Evolutionary conservation across 345 rosid genomes (phyloP).

Genomic region (Citrus maxima): DNA sequence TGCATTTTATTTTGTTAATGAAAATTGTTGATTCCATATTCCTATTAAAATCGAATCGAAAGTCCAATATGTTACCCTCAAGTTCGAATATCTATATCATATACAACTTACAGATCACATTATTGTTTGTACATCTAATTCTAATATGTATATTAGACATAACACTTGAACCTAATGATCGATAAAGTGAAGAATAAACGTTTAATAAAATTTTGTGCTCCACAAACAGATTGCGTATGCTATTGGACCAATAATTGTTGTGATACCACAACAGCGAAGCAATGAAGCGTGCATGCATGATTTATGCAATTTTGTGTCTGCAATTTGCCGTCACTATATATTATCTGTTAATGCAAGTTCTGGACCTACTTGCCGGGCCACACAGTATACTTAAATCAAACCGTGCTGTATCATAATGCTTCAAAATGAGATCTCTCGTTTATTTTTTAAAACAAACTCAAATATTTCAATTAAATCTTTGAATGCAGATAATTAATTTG

Average conservation of each 20-base stretch:
- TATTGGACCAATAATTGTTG: background rate
- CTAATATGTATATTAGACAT: no score
- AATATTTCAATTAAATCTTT: background rate
- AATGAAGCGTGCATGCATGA: background rate
- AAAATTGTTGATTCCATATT: background rate
- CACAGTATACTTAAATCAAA: no score
- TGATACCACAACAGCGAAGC: background rate
- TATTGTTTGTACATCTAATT: background rate
- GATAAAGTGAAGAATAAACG: no score
- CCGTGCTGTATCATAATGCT: background rate
- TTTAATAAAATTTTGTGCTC: no score
- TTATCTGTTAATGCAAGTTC: background rate
- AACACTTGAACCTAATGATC: no score
- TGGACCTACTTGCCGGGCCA: background rate
- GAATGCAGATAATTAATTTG: background rate
- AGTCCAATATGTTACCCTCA: background rate
- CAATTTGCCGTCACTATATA: background rate
- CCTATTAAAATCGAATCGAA: background rate
- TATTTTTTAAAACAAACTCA: background rate
- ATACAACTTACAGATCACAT: background rate
- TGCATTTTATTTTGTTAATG: background rate
- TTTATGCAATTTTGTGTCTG: background rate
- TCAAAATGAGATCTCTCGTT: background rate
- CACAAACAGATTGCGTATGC: background rate
- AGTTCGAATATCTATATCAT: background rate